Percentiles rank a stretch among this genome's conserved stretches.
Evolutionary conservation across 306 rosid species (phyloP).

Genomic region (Purshia tridentata): DNA sequence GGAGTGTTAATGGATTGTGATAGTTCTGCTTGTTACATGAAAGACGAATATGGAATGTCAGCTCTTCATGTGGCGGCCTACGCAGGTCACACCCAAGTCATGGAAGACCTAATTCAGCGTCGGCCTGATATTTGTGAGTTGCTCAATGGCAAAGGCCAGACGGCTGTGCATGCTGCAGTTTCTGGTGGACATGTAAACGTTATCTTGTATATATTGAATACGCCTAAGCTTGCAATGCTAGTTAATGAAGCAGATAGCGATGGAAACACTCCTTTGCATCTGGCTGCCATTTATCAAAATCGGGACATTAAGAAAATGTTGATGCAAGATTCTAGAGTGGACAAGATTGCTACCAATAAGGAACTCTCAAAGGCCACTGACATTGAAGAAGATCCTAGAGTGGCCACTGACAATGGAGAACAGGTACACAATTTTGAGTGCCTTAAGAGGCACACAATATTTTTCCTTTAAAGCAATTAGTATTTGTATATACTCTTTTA

Average conservation of each 20-base stretch:
- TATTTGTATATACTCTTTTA: no score
- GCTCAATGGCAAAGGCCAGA: not conserved
- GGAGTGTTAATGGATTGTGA: not conserved
- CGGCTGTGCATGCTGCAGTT: slow-evolving; percentile 7
- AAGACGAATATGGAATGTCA: slow-evolving; percentile 14
- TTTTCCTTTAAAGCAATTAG: no score
- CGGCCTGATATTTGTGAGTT: slow-evolving; percentile 8
- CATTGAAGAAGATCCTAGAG: no score
- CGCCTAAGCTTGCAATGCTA: not conserved
- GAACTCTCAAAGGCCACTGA: not conserved
- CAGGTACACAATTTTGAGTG: not conserved
- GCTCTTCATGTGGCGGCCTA: slow-evolving; percentile 15
- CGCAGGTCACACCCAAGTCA: not conserved
- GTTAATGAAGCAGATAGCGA: slow-evolving; percentile 2
- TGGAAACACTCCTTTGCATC: slow-evolving; percentile 27
- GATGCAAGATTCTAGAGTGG: not conserved
- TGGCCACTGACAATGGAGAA: not conserved
- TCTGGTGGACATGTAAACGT: not conserved
- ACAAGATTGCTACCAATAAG: not conserved
- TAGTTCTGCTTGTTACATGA: not conserved
- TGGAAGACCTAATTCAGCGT: not conserved
- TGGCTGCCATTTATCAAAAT: not conserved
- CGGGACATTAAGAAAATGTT: not conserved
- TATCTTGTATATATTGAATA: not conserved
- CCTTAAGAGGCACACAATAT: no score